Base-by-base conservation (phyloP, 495 filamentous ascomycete species). In the Penicillium samsonianum region DNA sequence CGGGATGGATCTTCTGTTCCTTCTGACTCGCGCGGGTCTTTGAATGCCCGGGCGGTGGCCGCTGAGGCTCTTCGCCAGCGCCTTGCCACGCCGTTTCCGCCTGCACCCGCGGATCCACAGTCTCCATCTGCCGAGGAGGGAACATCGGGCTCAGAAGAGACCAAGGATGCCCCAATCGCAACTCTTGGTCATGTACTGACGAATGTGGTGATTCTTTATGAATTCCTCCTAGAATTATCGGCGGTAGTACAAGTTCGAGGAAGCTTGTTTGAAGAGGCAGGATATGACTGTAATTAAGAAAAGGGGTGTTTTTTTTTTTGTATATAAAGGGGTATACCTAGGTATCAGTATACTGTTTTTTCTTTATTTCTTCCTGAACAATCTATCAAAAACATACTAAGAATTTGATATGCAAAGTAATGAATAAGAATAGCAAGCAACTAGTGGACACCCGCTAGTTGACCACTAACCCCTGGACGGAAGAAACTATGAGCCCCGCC, bases 141-240 rank as follows among this genome's bases (percentile, higher is more conserved):
- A 33, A 64, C 62, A 2, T 65, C 63, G 44, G 56, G 61, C 23
- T 62, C 71, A 17, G 64, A 73, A 22, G 69, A 69, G 26, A 47
- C 45, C 9, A 70, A 73, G 20, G 53, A 53, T 35, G 64, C 63
- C 4, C 58, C 64, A 14, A 49, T 59, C 0, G 77, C 87, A 12
- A 92, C 86, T 16, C 80, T 98, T 5, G 90, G 89, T 49, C 91
- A 98, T 69, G 81, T 98, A 2, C 75, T 98, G 51, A 97, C 94
- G 6, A 81, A 84, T 61, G 74, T 78, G 37, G 72, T 82, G 19
- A 77, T 82, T 17, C 56, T 80, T 30, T 78, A 87, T 68, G 90
- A 95, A 60, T 98, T 98, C 69, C 72, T 96, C 6, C 76, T 98
- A 42, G 94, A 98, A 73, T 68, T 98, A 35, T 87, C 91, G 3